Evolutionary conservation across 139 green algal species (phyloP).

Genomic region (Helicosporidium sp.): DNA sequence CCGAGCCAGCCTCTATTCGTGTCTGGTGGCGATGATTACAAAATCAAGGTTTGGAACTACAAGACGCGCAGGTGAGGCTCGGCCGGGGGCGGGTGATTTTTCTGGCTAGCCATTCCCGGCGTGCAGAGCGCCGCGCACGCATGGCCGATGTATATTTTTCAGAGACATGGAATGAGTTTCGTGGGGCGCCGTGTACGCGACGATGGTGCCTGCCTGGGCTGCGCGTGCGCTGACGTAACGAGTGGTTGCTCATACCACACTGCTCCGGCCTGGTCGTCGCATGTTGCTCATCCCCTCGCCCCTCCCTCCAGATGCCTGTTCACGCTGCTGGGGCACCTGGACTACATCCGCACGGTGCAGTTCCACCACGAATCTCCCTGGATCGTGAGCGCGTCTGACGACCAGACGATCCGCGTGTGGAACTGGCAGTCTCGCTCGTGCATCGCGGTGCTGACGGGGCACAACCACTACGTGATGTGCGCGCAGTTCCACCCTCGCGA

Average conservation of each 20-base stretch:
- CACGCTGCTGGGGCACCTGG: constrained; percentile 93
- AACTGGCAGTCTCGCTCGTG: constrained; percentile 95
- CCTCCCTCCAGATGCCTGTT: constrained; percentile 64
- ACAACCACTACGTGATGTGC: constrained; percentile 99
- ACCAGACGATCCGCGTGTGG: constrained; percentile 98
- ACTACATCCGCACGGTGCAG: constrained; percentile 97
- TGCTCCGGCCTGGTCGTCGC: no score
- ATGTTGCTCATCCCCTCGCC: background rate
- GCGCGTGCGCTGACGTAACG: no score
- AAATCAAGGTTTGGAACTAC: constrained; percentile 98
- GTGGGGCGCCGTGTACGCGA: no score
- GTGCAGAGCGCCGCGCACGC: no score
- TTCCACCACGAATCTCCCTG: constrained; percentile 91
- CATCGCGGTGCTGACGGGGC: constrained; percentile 88
- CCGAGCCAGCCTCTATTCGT: constrained; percentile 93
- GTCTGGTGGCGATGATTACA: constrained; percentile 94
- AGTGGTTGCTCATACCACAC: no score
- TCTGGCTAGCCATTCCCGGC: no score
- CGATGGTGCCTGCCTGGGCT: no score
- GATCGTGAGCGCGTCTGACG: constrained; percentile 89
- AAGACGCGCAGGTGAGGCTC: constrained; percentile 55
- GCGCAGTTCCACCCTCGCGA: constrained; percentile 93
- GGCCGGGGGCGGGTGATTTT: no score
- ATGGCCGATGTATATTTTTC: no score
- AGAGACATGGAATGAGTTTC: no score